These are phyloP conservation scores for Russula vinacea DNA, from an alignment of 768 basidiomycete genomes.

Conservation along the genomic window DNA sequence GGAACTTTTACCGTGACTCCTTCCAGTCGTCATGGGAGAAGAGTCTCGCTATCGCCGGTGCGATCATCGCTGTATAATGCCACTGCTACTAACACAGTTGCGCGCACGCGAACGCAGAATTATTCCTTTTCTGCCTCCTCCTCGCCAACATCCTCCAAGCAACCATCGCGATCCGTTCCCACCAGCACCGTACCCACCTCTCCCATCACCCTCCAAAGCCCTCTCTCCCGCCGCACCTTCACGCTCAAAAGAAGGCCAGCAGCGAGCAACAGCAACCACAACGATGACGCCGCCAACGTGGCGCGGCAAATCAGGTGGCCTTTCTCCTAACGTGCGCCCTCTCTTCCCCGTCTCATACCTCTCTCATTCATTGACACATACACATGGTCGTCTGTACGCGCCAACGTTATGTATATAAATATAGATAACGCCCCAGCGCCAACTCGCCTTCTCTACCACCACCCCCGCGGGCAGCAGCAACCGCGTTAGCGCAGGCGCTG, in stretches of 20 bases:
- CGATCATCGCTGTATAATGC: neutral
- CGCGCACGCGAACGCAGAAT: conserved; percentile 8
- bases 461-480: neutral
- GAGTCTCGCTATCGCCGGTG: conserved; percentile 17
- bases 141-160: conserved; percentile 26
- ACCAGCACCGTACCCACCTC: conserved; percentile 16
- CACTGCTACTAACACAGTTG: neutral
- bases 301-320: conserved; percentile 13
- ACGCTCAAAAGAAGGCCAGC: neutral
- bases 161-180: conserved; percentile 24
- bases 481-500: neutral
- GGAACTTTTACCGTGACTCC: conserved; percentile 27
- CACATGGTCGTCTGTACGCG: neutral
- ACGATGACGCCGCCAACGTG: conserved; percentile 10
- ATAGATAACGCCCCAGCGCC: conserved; percentile 29
- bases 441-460: conserved; percentile 29
- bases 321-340: conserved; percentile 27
- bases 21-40: conserved; percentile 27
- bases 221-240: neutral
- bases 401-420: neutral
- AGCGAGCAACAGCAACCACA: neutral
- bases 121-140: conserved; percentile 15
- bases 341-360: neutral
- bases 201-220: conserved; percentile 21
- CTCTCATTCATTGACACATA: neutral